Evolutionary conservation across 1,284 basidiomycete genomes (phyloP).

Genomic region (Ganoderma sp.): DNA sequence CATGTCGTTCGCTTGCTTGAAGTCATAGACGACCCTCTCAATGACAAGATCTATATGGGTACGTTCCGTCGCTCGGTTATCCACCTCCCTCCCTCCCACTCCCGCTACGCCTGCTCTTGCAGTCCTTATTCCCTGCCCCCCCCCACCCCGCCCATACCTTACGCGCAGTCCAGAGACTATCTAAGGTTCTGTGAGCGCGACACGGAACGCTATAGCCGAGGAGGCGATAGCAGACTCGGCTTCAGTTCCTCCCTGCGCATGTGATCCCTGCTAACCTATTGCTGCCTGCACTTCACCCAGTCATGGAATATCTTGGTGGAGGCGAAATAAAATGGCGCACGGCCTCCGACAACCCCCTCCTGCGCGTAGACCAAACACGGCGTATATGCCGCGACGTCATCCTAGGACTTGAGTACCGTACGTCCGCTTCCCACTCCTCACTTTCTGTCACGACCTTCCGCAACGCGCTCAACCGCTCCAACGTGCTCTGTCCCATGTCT

Average conservation of each 20-base stretch:
- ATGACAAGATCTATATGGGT: constrained; percentile 95
- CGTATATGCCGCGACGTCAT: constrained; percentile 92
- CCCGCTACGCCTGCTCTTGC: constrained; percentile 13
- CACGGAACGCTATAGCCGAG: constrained; percentile 3
- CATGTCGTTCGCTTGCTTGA: constrained; percentile 93
- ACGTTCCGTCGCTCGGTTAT: constrained; percentile 42
- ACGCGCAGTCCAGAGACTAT: constrained; percentile 5
- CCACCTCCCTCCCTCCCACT: constrained; percentile 22
- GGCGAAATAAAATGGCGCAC: constrained; percentile 93
- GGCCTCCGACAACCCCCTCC: constrained; percentile 66
- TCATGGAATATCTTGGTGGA: constrained; percentile 95
- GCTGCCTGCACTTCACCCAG: constrained; percentile 45
- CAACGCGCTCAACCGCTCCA: constrained; percentile 17
- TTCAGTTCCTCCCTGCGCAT: constrained; percentile 2
- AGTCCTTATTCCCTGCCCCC: constrained; percentile 8
- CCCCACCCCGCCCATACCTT: constrained; percentile 7
- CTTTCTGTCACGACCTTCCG: neutral
- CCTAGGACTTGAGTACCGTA: constrained; percentile 91
- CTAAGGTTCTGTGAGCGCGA: neutral
- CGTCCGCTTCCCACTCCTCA: constrained; percentile 42
- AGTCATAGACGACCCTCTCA: constrained; percentile 93
- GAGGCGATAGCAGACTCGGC: constrained; percentile 3
- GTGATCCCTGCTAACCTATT: constrained; percentile 4
- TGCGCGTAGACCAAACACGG: constrained; percentile 84
- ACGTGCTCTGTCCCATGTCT: constrained; percentile 12